phyloP scores from a whole-genome alignment of 305 asterid species.

The Rubia peregrina region DNA sequence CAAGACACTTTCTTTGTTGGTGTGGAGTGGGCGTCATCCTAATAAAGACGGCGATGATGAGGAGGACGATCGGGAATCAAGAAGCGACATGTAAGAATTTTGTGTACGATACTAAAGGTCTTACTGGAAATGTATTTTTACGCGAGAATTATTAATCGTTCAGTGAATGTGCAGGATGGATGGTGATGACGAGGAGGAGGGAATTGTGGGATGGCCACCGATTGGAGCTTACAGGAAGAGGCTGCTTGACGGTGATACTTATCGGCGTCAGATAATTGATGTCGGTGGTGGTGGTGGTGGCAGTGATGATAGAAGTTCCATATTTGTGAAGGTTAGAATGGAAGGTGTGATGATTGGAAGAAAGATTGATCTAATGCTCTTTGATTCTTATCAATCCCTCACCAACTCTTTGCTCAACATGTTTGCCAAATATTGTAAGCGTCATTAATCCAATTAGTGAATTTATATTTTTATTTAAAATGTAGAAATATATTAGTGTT shows the following conservation, averaged over 20 bases:
- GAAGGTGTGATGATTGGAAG: conserved; percentile 59
- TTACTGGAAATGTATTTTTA: neutral
- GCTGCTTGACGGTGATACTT: conserved; percentile 15
- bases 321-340: conserved; percentile 67
- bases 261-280: neutral
- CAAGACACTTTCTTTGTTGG: conserved; percentile 27
- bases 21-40: conserved; percentile 46
- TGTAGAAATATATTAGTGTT: neutral
- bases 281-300: neutral
- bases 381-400: conserved; percentile 39
- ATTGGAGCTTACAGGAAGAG: conserved; percentile 38
- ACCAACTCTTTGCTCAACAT: conserved; percentile 36
- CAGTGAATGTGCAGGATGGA: conserved; percentile 14
- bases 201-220: conserved; percentile 53
- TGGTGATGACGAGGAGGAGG: conserved; percentile 15
- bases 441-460: neutral
- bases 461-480: neutral
- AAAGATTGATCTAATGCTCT: conserved; percentile 46
- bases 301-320: conserved; percentile 18
- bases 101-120: neutral
- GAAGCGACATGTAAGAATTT: neutral
- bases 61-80: neutral
- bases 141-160: neutral
- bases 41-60: conserved; percentile 22
- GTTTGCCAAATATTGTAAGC: conserved; percentile 45